Evolutionary conservation across 2,329 filamentous ascomycete species (phyloP).

Genomic region (Colletotrichum sp.): DNA sequence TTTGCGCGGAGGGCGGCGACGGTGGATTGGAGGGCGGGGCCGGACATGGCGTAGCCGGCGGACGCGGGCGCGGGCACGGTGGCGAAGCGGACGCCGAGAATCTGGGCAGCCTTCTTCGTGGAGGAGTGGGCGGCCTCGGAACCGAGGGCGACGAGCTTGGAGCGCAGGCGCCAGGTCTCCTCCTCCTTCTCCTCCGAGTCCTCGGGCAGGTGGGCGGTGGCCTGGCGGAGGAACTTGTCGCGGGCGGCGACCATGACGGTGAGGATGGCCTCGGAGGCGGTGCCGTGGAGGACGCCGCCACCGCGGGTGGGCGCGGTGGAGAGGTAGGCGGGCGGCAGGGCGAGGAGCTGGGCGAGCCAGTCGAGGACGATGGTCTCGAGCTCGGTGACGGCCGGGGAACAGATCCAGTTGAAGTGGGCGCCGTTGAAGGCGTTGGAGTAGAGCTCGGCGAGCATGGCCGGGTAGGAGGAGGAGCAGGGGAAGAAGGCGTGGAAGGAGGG

Average conservation of each 20-base stretch:
- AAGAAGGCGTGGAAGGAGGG: slow-evolving; percentile 98
- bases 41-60: slow-evolving; percentile 75
- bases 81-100: slow-evolving; percentile 83
- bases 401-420: slow-evolving; percentile 97
- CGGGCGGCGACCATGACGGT: slow-evolving; percentile 87
- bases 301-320: slow-evolving; percentile 74
- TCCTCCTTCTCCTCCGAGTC: slow-evolving; percentile 72
- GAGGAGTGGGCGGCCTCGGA: slow-evolving; percentile 82
- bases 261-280: slow-evolving; percentile 84
- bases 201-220: slow-evolving; percentile 53
- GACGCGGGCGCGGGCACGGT: slow-evolving; percentile 67
- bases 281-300: slow-evolving; percentile 94
- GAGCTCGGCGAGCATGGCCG: slow-evolving; percentile 88
- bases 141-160: slow-evolving; percentile 75
- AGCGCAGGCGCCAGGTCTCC: slow-evolving; percentile 61
- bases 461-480: slow-evolving; percentile 81
- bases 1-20: slow-evolving; percentile 70
- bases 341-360: slow-evolving; percentile 82
- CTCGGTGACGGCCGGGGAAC: slow-evolving; percentile 89
- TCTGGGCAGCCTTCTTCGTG: slow-evolving; percentile 85
- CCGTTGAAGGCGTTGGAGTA: slow-evolving; percentile 89
- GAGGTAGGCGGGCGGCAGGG: slow-evolving; percentile 74
- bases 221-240: slow-evolving; percentile 74
- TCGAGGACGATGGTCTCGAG: slow-evolving; percentile 92
- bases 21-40: slow-evolving; percentile 61